Evolutionary conservation across 2,329 filamentous ascomycete genomes (phyloP), one percentile per base, ranked within the genome.

Genomic region (Colletotrichum sp.): DNA sequence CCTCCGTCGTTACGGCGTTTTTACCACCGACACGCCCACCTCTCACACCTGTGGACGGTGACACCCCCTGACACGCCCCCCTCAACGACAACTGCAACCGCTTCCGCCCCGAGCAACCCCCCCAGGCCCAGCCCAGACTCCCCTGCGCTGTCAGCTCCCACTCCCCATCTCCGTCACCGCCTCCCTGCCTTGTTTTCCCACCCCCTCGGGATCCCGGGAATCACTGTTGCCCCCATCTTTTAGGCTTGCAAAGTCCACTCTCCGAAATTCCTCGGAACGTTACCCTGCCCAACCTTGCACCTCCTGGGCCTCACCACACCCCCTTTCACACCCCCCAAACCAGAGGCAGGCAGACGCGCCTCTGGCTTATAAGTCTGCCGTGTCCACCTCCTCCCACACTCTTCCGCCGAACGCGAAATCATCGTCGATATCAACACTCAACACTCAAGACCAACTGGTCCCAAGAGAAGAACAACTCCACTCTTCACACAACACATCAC

Each of bases 381-480:
- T 77, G 74, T 75, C 74, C 71, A 75, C 71, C 74, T 30, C 62
- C 71, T 70, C 62, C 66, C 74, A 67, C 74, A 39, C 66, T 69
- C 39, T 22, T 15, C 11, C 8, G 4, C 5, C 32, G 9, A 29
- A 19, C 19, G 25, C 44, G 79, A 77, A 30, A 69, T 49, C 65
- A 76, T 73, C 67, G 64, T 67, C 71, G 55, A 69, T 57, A 65
- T 69, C 64, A 63, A 69, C 73, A 73, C 49, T 63, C 57, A 63
- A 63, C 36, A 55, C 64, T 49, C 29, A 66, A 34, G 32, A 70
- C 64, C 69, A 68, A 52, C 27, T 59, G 71, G 68, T 71, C 55
- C 62, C 34, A 64, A 32, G 32, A 64, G 62, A 63, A 63, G 39
- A 49, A 55, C 16, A 62, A 86, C 77, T 85, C 82, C 19, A 82